Evolutionary conservation across 1,284 basidiomycete genomes (phyloP).

Genomic region (Ustilago bromivora): DNA sequence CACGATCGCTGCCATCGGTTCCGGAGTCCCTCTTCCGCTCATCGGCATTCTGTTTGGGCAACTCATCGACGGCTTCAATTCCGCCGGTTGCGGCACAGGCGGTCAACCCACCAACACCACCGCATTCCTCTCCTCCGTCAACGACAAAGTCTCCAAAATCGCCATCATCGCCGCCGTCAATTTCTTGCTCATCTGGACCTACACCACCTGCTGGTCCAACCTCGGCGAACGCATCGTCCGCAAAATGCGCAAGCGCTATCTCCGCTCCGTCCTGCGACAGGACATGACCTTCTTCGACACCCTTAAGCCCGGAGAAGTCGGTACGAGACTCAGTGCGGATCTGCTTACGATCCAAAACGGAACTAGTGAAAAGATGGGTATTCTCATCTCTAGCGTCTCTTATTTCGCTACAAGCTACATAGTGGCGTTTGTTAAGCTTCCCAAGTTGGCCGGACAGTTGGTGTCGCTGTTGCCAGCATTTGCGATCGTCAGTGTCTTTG

Average conservation of each 20-base stretch:
- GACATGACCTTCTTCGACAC: conserved; percentile 69
- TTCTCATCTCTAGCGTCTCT: conserved; percentile 54
- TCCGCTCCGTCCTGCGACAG: conserved; percentile 71
- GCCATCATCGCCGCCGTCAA: conserved; percentile 60
- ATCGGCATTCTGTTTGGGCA: conserved; percentile 63
- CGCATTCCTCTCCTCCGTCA: conserved; percentile 48
- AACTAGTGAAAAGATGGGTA: conserved; percentile 63
- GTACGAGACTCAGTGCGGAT: conserved; percentile 55
- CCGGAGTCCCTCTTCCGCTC: conserved; percentile 60
- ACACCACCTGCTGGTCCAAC: conserved; percentile 62
- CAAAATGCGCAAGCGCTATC: conserved; percentile 70
- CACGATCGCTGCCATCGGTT: conserved; percentile 54
- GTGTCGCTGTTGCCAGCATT: conserved; percentile 58
- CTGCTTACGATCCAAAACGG: conserved; percentile 61
- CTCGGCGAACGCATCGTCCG: conserved; percentile 60
- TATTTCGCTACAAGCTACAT: conserved; percentile 62
- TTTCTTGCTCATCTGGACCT: conserved; percentile 64
- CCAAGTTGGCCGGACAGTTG: conserved; percentile 54
- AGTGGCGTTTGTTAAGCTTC: conserved; percentile 58
- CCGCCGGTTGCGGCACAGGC: conserved; percentile 31
- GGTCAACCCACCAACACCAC: conserved; percentile 26
- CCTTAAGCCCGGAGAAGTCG: conserved; percentile 56
- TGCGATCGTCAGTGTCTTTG: conserved; percentile 47
- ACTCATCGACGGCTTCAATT: conserved; percentile 63
- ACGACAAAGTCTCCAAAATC: conserved; percentile 57